Evolutionary conservation across 2,329 filamentous ascomycete species (phyloP), one percentile per base, ranked within the genome.

Genomic region (Paecilomyces sp.): DNA sequence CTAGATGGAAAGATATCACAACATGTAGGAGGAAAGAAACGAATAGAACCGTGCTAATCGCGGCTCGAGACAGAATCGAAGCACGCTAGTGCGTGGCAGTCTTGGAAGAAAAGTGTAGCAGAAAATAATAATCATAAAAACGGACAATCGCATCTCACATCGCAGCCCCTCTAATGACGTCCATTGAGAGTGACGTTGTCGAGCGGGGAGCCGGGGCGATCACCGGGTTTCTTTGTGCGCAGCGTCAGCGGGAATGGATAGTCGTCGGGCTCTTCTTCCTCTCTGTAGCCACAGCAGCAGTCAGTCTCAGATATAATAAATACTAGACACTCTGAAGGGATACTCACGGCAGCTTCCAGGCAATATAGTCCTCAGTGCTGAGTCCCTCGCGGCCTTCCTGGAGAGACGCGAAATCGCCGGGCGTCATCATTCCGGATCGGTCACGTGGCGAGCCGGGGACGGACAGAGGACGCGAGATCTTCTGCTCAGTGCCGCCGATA

Each of bases 371-470:
- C 77, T 99, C 94, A 0, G 94, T 97, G 78, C 84, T 94, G 67
- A 99, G 79, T 0, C 93, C 92, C 75, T 99, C 94, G 52, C 89
- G 88, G 53, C 92, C 91, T 77, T 99, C 94, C 77, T 97, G 94
- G 59, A 99, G 80, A 67, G 91, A 96, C 30, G 92, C 94, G 81
- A 97, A 97, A 75, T 99, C 94, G 54, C 94, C 94, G 7, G 94
- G 94, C 0, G 94, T 99, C 94, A 99, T 97, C 92, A 97, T 96
- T 58, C 94, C 94, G 52, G 88, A 88, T 34, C 92, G 85, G 72
- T 96, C 92, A 62, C 92, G 85, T 9, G 94, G 94, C 18, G 92
- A 96, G 8, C 94, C 94, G 1, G 94, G 94, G 56, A 96, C 92
- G 2, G 92, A 97, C 76, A 97, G 87, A 7, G 94, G 94, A 55